Evolutionary conservation across 805 yeast genomes (phyloP), one percentile per base, ranked within the genome.

Genomic region (Kazachstania psychrophila): DNA sequence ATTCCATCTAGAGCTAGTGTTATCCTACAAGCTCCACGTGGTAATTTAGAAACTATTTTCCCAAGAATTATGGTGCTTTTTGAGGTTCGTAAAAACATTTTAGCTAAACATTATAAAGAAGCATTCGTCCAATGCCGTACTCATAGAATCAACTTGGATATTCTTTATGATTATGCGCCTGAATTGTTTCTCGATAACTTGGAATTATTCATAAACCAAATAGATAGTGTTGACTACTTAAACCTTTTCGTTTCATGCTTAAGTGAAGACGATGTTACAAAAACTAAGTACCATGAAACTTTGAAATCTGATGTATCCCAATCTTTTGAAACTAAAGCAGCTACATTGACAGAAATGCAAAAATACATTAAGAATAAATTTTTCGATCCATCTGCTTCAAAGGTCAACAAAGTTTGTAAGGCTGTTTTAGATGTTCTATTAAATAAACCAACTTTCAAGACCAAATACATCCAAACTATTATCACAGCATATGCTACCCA

Each of bases 401-500:
- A 92, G 55, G 72, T 86, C 26, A 87, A 86, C 57, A 70, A 61
- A 39, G 76, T 92, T 22, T 87, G 97, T 61, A 76, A 77, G 30
- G 78, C 78, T 6, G 57, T 89, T 25, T 60, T 87, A 14, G 54
- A 65, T 0, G 77, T 80, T 2, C 62, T 87, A 27, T 53, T 68
- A 23, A 48, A 52, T 12, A 61, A 61, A 28, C 71, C 77, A 4
- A 62, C 66, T 28, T 75, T 73, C 51, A 70, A 68, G 42, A 56
- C 65, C 19, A 72, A 69, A 44, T 84, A 82, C 49, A 56, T 81
- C 38, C 94, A 85, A 56, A 72, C 92, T 1, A 74, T 82, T 15
- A 71, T 92, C 39, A 89, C 98, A 3, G 95, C 96, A 0, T 84
- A 80, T 54, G 95, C 96, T 0, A 85, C 95, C 58, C 83, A 84